These are phyloP conservation scores for Chlamydomonas reinhardtii DNA, from an alignment of 163 green algal genomes.

Conservation along the genomic window DNA sequence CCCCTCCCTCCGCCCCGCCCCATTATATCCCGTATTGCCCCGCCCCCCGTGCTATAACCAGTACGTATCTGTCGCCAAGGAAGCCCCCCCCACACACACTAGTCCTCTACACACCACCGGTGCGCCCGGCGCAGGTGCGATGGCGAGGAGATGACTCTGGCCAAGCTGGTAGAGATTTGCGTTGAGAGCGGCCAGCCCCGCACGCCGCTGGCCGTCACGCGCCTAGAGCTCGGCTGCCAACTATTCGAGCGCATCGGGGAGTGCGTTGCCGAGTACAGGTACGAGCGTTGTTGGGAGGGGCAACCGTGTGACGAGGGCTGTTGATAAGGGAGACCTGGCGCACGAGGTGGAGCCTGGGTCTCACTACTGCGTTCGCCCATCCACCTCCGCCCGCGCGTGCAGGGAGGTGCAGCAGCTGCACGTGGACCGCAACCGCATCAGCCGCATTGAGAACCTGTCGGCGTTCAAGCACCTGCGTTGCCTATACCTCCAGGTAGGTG, in stretches of 20 bases:
- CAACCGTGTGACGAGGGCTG: background rate
- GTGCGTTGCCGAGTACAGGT: constrained; percentile 41
- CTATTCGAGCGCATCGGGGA: constrained; percentile 31
- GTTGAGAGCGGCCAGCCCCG: background rate
- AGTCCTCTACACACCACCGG: no score
- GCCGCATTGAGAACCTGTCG: constrained; percentile 31
- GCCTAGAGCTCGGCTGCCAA: constrained; percentile 35
- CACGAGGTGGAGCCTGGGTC: no score
- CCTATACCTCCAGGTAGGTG: constrained; percentile 32
- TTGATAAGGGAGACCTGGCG: no score
- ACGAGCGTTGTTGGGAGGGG: background rate
- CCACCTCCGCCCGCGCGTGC: background rate
- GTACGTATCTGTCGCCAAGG: no score
- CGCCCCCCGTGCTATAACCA: no score
- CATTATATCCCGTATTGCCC: no score
- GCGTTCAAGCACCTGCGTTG: constrained; percentile 13
- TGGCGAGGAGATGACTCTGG: constrained; percentile 22
- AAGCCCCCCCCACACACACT: no score
- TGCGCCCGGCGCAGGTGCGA: background rate
- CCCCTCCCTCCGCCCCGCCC: no score
- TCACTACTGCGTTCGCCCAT: no score
- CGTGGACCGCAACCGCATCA: constrained; percentile 37
- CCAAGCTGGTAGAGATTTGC: constrained; percentile 45
- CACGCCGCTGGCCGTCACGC: constrained; percentile 24
- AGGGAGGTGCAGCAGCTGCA: constrained; percentile 48